Evolutionary conservation across 1,284 basidiomycete species (phyloP), one percentile per base, ranked within the genome.

Genomic region (Athelia psychrophila): DNA sequence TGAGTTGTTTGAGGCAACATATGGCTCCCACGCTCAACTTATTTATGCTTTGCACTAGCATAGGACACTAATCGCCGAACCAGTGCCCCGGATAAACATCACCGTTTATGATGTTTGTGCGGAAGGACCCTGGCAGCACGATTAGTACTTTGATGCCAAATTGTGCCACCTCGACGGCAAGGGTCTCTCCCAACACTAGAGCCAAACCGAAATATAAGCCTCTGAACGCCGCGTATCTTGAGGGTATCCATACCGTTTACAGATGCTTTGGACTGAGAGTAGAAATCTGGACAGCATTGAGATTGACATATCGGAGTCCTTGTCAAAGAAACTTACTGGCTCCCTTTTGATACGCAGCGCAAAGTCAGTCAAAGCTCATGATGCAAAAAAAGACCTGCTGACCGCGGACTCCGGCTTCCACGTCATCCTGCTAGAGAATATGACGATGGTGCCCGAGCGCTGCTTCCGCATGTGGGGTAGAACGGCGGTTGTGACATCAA

Each of bases 201-300:
- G 27, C 13, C n/a, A n/a, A n/a, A n/a, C n/a, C n/a, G n/a, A n/a
- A n/a, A n/a, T n/a, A n/a, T n/a, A n/a, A n/a, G n/a, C n/a, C n/a
- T n/a, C n/a, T n/a, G n/a, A n/a, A n/a, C n/a, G n/a, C n/a, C n/a
- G n/a, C n/a, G n/a, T n/a, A n/a, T n/a, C n/a, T n/a, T n/a, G n/a
- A n/a, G n/a, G n/a, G n/a, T n/a, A 9, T 18, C 57, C 66, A 55
- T 56, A 78, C 78, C 73, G 52, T 79, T 79, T 10, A 81, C 60
- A 15, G 81, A 81, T 23, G 81, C 79, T 61, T 83, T 84, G 1
- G 81, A 83, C 1, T 80, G 72, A 12, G 71, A 69, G 61, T 84
- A 83, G 36, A 70, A 65, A 35, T 76, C 80, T 74, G 55, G 52
- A 49, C n/a, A n/a, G n/a, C n/a, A n/a, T n/a, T n/a, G n/a, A n/a